Base-by-base conservation (phyloP, 2,329 filamentous ascomycete species). In the Penicillium glabrum region DNA sequence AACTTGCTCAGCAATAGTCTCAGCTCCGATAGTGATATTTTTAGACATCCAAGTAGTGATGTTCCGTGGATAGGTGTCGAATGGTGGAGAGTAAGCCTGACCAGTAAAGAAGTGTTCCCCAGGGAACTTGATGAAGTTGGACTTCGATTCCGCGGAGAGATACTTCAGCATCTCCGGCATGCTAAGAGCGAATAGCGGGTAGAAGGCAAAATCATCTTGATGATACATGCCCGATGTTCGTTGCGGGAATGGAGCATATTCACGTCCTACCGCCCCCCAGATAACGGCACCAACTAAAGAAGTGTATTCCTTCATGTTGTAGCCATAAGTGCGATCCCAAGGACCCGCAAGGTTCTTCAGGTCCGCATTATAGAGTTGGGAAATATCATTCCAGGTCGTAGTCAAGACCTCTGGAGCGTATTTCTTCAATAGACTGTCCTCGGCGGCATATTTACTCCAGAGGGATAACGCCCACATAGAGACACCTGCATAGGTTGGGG, bases 301-400 rank as follows among this genome's bases (percentile, higher is more conserved):
- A 4, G 86, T 67, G 62, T 87, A 87, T 7, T 79, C 73, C 53
- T 85, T 86, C 84, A 87, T 86, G 57, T 88, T 84, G 56, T 81
- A 87, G 0, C 84, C 84, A 59, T 88, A 88, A 0, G 80, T 76
- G 0, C 86, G 80, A 67, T 88, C 86, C 85, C 85, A 88, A 0
- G 86, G 86, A 0, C 85, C 86, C 2, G 85, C 85, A 47, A 87
- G 78, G 58, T 87, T 88, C 61, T 79, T 82, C 71, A 88, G 69
- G 2, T 79, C 77, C 1, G 84, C 80, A 52, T 87, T 82, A 75
- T 84, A 88, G 1, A 88, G 75, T 46, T 79, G 62, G 0, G 77
- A 75, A 1, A 83, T 74, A 3, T 78, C 75, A 5, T 77, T 72
- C 85, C 83, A 87, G 0, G 80, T 85, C 14, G 79, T 67, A 5